Evolutionary conservation across 768 basidiomycete species (phyloP), one percentile per base, ranked within the genome.

Genomic region (Trametopsis cervina): DNA sequence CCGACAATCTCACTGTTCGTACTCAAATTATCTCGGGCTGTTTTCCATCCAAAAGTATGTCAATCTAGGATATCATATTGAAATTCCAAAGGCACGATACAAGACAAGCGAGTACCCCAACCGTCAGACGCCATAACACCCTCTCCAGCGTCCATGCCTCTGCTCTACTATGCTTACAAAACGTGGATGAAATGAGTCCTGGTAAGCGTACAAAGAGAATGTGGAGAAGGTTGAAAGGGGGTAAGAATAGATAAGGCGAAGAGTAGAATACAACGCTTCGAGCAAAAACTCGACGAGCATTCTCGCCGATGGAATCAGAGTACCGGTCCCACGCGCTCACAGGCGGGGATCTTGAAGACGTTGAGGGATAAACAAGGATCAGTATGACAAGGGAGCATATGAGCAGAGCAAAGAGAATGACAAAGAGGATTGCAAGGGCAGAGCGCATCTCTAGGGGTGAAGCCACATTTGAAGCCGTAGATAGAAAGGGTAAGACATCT

Each of bases 361-460:
- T 11, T 17, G 44, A 47, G 15, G 63, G 58, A 41, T 55, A 58
- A 15, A 63, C 53, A 39, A 66, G 57, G n/a, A 59, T 58, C 4
- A 69, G 63, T 11, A 68, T 61, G 43, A 66, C 64, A 24, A 65
- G 63, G 54, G 57, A 68, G 46, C 44, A 44, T 18, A 71, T 62
- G 22, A 69, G 56, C 22, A 67, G 38, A 10, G 73, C 37, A 9
- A 74, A 51, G 4, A 71, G 50, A 25, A 71, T 37, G 23, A 66
- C 51, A 35, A 62, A 53, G 6, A 80, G 60, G 29, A 62, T 23
- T 9, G 77, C 60, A 48, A 77, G 72, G 4, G 67, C 66, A 4
- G 65, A 57, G 17, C 78, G 68, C 0, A 73, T 74, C 57, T 76
- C 69, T 59, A 75, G 69, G 2, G 80, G 78, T 1, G 75, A 62